Percentiles rank a stretch among this genome's conserved stretches.
Conservation (phyloP, 257 asterid species). For the Przewalskia tangutica region DNA sequence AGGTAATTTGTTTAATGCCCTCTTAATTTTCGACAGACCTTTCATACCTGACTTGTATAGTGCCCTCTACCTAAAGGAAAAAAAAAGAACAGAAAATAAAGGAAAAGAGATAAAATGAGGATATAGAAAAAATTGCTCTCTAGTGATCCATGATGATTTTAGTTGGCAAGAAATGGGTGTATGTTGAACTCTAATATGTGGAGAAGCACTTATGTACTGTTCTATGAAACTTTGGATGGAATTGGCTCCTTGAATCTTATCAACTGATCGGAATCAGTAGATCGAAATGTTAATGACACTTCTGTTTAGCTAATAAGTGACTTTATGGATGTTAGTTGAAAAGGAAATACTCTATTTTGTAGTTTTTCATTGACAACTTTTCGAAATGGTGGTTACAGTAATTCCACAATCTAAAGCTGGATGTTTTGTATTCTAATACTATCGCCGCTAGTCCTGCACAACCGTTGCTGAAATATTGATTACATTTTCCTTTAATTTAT, state of each 20-base stretch:
- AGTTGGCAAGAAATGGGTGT: not conserved
- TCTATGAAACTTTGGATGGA: not conserved
- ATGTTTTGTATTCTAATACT: not conserved
- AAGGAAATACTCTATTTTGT: not conserved
- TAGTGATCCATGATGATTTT: not conserved
- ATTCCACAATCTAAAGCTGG: not conserved
- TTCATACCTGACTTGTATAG: not conserved
- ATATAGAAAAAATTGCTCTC: not conserved
- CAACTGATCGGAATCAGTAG: not conserved
- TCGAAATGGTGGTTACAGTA: not conserved
- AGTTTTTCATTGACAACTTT: not conserved
- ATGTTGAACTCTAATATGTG: not conserved
- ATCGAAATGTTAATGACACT: not conserved
- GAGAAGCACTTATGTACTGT: not conserved
- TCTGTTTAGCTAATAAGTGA: not conserved
- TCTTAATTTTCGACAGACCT: not conserved
- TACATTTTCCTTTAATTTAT: conserved; percentile 1
- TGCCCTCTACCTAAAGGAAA: not conserved
- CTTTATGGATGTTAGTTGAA: not conserved
- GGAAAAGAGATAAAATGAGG: not conserved
- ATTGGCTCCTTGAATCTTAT: not conserved
- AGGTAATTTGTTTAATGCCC: conserved; percentile 36
- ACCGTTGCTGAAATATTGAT: not conserved
- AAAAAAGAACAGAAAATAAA: not conserved
- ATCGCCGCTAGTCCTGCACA: not conserved